These are phyloP conservation scores for Phytophthora sp. DNA, from an alignment of 352 stramenopile genomes.

Conservation along the genomic window DNA sequence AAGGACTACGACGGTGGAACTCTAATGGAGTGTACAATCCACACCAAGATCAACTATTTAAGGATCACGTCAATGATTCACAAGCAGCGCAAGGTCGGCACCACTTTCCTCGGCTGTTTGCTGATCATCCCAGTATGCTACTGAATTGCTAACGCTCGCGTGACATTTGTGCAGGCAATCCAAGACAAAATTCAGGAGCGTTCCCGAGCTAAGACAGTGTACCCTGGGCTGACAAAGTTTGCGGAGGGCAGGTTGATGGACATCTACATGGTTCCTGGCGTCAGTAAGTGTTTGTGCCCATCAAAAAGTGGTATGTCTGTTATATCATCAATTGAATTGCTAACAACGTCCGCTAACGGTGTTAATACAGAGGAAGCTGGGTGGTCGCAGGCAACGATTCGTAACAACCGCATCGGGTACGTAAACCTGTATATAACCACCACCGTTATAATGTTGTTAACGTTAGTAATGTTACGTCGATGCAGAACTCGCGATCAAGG, in stretches of 20 bases:
- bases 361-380: slow-evolving; percentile 75
- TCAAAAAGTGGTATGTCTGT: background rate
- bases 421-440: slow-evolving; percentile 3
- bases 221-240: slow-evolving; percentile 74
- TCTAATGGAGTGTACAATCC: slow-evolving; percentile 99
- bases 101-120: background rate
- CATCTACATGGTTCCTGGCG: slow-evolving; percentile 86
- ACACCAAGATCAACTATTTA: slow-evolving; percentile 98
- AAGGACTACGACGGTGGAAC: slow-evolving; percentile 99
- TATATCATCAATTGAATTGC: background rate
- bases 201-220: slow-evolving; percentile 75
- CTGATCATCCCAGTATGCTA: too few relatives aligned
- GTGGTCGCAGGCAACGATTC: slow-evolving; percentile 84
- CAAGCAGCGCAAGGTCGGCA: slow-evolving; percentile 91
- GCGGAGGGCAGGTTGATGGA: slow-evolving; percentile 84
- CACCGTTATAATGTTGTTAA: slow-evolving; percentile 1
- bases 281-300: slow-evolving; percentile 64
- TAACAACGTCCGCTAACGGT: slow-evolving; percentile 7
- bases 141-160: too few relatives aligned
- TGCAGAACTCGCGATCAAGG: slow-evolving; percentile 75
- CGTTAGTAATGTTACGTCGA: background rate
- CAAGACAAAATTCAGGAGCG: slow-evolving; percentile 85
- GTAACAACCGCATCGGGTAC: slow-evolving; percentile 86
- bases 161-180: slow-evolving; percentile 61
- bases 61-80: slow-evolving; percentile 95